A percentile compares a stretch with the other conserved stretches of the same genome.
Conservation (phyloP, 495 filamentous ascomycete species). For the Penicillium turbatum region DNA sequence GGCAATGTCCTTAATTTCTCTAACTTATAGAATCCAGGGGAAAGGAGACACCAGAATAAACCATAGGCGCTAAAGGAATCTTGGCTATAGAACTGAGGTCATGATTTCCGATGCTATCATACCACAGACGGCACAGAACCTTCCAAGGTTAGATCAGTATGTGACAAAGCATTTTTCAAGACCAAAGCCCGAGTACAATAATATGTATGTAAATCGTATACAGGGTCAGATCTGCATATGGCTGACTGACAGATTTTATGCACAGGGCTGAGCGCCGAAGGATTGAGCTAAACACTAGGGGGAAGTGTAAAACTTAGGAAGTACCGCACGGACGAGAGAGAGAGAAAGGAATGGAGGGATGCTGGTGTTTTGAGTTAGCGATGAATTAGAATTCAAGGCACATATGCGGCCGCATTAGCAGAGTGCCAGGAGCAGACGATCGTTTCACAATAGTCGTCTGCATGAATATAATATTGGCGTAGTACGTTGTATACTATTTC, state of each 20-base stretch:
- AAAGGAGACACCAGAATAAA: not conserved
- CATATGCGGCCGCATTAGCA: not conserved
- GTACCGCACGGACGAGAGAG: not conserved
- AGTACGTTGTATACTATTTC: too few species aligned
- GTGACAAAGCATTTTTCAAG: not conserved
- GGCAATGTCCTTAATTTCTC: too few species aligned
- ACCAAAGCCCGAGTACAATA: not conserved
- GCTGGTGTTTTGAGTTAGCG: not conserved
- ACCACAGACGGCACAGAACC: not conserved
- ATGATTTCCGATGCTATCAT: not conserved
- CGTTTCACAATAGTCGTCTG: conserved; percentile 1
- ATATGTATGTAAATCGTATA: too few species aligned
- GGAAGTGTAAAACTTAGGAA: not conserved
- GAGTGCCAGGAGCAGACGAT: not conserved
- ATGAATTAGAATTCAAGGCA: not conserved
- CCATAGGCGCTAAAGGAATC: not conserved
- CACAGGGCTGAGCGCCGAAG: not conserved
- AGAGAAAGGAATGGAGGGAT: not conserved
- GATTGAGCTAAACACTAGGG: not conserved
- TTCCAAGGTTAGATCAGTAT: not conserved
- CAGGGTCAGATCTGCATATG: not conserved
- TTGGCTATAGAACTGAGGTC: too few species aligned
- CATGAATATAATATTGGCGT: too few species aligned
- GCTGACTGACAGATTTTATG: not conserved
- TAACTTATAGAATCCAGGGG: not conserved